These are phyloP conservation scores for Xanthoceras sorbifolium DNA, from an alignment of 345 rosid species.

Conservation along the genomic window DNA sequence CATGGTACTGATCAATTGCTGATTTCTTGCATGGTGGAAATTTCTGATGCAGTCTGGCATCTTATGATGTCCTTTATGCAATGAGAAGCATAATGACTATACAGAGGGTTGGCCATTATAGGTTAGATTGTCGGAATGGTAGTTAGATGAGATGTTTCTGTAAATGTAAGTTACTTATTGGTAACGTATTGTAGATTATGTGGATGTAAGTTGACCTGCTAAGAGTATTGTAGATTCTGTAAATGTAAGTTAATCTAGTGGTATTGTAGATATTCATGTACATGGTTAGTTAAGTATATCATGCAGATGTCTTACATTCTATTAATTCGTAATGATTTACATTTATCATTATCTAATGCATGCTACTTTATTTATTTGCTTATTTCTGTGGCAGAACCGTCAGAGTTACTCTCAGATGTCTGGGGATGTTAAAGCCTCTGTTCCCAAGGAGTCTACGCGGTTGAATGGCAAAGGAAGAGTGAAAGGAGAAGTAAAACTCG, in stretches of 20 bases:
- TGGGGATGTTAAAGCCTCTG: conserved; percentile 44
- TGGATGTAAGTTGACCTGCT: neutral
- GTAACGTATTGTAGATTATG: neutral
- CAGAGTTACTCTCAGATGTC: conserved; percentile 63
- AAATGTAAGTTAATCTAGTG: neutral
- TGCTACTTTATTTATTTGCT: neutral
- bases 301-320: neutral
- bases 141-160: neutral
- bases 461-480: conserved; percentile 63
- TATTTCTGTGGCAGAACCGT: conserved; percentile 54
- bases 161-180: neutral
- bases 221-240: neutral
- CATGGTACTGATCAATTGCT: neutral
- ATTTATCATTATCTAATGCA: neutral
- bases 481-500: conserved; percentile 50
- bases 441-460: conserved; percentile 41
- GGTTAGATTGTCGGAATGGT: neutral
- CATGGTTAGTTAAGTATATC: neutral
- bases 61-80: neutral
- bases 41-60: neutral
- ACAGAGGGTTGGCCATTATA: neutral
- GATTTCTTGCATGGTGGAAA: neutral
- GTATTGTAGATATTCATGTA: neutral
- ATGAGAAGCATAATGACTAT: neutral
- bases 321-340: neutral